These are phyloP conservation scores for Strobilomyces echinocephalus DNA, from an alignment of 768 basidiomycete species.

Conservation along the genomic window DNA sequence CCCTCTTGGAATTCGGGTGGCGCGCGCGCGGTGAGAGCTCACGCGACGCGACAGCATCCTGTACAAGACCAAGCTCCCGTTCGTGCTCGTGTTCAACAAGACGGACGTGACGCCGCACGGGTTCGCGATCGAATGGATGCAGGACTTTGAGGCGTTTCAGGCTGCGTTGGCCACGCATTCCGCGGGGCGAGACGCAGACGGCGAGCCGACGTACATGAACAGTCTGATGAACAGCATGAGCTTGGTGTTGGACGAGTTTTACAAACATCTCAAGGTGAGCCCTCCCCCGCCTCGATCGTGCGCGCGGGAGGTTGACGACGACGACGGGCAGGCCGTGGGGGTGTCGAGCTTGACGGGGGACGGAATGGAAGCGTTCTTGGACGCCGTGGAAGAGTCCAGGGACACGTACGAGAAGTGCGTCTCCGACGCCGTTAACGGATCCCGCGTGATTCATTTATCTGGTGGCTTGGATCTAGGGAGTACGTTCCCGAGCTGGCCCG, in stretches of 20 bases:
- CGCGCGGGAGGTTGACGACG: not conserved
- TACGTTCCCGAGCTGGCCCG: slow-evolving; percentile 87
- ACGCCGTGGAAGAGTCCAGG: slow-evolving; percentile 83
- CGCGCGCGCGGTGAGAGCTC: too few species aligned
- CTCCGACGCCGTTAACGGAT: slow-evolving; percentile 3
- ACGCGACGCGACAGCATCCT: slow-evolving; percentile 57
- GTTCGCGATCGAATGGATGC: slow-evolving; percentile 97
- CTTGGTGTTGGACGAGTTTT: slow-evolving; percentile 95
- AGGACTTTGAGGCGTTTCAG: slow-evolving; percentile 95
- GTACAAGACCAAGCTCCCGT: slow-evolving; percentile 97
- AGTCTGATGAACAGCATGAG: slow-evolving; percentile 99
- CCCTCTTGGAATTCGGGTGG: not conserved
- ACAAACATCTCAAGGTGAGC: slow-evolving; percentile 86
- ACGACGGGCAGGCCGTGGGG: slow-evolving; percentile 69
- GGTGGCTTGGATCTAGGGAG: slow-evolving; percentile 48
- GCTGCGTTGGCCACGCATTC: slow-evolving; percentile 71
- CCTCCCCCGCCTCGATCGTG: not conserved
- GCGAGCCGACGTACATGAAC: slow-evolving; percentile 96
- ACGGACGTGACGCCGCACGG: slow-evolving; percentile 87
- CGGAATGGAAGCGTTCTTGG: slow-evolving; percentile 87
- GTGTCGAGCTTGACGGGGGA: slow-evolving; percentile 96
- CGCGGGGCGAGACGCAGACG: slow-evolving; percentile 60
- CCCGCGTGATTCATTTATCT: slow-evolving; percentile 1
- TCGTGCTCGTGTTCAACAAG: slow-evolving; percentile 98
- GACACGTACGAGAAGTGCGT: slow-evolving; percentile 84